Base-by-base conservation (phyloP, 768 basidiomycete species). In the Lentinus brumalis region DNA sequence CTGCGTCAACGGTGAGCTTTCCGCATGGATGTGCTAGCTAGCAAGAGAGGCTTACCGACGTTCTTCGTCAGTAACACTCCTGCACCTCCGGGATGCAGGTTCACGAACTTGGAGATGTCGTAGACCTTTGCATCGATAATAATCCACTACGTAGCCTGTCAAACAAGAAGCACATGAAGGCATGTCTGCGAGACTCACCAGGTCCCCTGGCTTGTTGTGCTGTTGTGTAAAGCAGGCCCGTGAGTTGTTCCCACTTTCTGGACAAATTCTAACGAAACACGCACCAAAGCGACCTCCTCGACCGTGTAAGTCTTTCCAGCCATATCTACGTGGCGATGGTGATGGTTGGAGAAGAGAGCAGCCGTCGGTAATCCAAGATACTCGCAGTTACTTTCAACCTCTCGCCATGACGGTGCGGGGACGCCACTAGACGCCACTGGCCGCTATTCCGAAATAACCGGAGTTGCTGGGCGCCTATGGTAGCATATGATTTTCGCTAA, bases 201-300 rank as follows among this genome's bases (percentile, higher is more conserved):
- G 73, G 73, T 96, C 88, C 50, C 89, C 92, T 67, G 87, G 85
- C 69, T 84, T 88, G 79, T 94, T 92, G 75, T 97, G 95, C 94
- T 97, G 63, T n/a, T 53, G 14, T 16, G 53, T n/a, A 16, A 5
- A 50, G 35, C 11, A 6, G 7, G 35, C 35, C 11, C 21, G 6
- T 35, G 35, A 10, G 30, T 26, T 12, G 29, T 2, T 31, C 35
- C 3, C 11, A 29, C 32, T 50, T 39, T 50, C 59, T 50, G 45
- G 32, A 12, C 16, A 14, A 2, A 5, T 8, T 14, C n/a, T 3
- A 29, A 9, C n/a, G 7, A 10, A 42, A 6, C 32, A 62, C 64
- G 46, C 46, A 69, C 67, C 67, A 59, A 52, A 1, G 66, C 66
- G 29, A 71, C 67, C 47, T 69, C 66, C 42, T 69, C 66, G 12